phyloP scores from a whole-genome alignment of 2,329 filamentous ascomycete genomes.

The Clarireedia homoeocarpa region DNA sequence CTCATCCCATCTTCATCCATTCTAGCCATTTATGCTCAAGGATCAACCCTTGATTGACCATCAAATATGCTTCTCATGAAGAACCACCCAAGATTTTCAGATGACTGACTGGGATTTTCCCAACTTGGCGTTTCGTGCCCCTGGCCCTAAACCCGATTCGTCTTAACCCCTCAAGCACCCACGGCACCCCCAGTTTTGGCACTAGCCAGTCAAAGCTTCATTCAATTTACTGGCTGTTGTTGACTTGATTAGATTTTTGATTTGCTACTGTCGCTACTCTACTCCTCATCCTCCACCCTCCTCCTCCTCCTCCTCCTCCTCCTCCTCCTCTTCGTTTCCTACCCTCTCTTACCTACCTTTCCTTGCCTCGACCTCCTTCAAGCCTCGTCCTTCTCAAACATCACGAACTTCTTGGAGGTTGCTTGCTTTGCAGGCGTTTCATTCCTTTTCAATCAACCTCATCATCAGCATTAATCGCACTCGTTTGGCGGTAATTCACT shows the following conservation, averaged over 20 bases:
- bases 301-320: slow-evolving; percentile 14
- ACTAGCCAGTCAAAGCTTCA: neutral
- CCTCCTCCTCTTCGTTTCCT: slow-evolving; percentile 25
- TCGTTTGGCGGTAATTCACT: neutral
- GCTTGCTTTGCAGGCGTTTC: slow-evolving; percentile 52
- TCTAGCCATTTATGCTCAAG: neutral
- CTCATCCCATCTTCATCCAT: slow-evolving; percentile 3
- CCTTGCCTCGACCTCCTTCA: slow-evolving; percentile 23
- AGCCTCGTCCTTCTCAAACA: slow-evolving; percentile 25
- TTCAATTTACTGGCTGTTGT: neutral
- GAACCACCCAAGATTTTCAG: neutral
- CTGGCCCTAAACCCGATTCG: slow-evolving; percentile 3
- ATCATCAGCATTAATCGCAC: neutral
- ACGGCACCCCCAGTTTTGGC: neutral
- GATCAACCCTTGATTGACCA: neutral
- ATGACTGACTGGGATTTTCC: neutral
- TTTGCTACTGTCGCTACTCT: neutral
- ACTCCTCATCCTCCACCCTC: neutral
- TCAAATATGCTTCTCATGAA: neutral
- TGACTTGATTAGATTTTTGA: neutral
- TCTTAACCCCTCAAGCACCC: neutral
- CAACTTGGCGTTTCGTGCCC: neutral
- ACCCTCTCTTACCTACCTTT: slow-evolving; percentile 23
- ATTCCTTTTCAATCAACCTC: slow-evolving; percentile 37
- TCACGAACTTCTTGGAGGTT: slow-evolving; percentile 14